Percentiles rank a stretch among this genome's conserved stretches.
Conservation (phyloP, 2,329 filamentous ascomycete genomes). For the Claviceps monticola region DNA sequence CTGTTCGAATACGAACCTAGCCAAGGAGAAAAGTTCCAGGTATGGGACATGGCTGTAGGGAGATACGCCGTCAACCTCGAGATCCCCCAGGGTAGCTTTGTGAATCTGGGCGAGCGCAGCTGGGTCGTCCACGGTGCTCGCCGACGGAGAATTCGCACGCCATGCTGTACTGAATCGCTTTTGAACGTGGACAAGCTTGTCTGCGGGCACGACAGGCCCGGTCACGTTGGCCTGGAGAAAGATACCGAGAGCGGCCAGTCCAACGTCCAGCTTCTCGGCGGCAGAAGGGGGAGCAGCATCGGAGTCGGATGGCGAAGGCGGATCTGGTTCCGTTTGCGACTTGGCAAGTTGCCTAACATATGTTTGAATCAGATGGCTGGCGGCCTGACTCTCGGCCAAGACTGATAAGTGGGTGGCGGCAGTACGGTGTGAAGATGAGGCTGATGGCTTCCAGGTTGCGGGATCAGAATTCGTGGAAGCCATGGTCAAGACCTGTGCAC, state of each 20-base stretch:
- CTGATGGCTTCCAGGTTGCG: conserved; percentile 1
- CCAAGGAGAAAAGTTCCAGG: conserved; percentile 71
- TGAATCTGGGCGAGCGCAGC: conserved; percentile 27
- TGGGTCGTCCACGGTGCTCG: neutral
- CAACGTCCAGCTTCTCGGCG: conserved; percentile 15
- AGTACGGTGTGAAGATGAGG: conserved; percentile 5
- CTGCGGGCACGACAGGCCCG: conserved; percentile 53
- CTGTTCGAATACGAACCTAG: conserved; percentile 34
- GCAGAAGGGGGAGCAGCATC: conserved; percentile 1
- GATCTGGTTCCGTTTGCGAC: neutral
- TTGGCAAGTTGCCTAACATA: conserved; percentile 1
- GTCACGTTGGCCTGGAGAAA: conserved; percentile 84
- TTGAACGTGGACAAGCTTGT: conserved; percentile 16
- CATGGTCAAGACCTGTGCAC: neutral
- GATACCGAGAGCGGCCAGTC: conserved; percentile 41
- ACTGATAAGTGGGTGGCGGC: conserved; percentile 6
- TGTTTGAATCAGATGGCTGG: conserved; percentile 5
- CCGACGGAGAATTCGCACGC: conserved; percentile 1
- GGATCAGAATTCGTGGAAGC: neutral
- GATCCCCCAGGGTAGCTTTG: conserved; percentile 46
- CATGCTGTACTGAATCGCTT: conserved; percentile 27
- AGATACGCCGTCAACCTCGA: conserved; percentile 73
- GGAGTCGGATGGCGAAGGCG: neutral
- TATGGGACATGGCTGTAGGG: conserved; percentile 75
- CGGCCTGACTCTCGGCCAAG: conserved; percentile 5